Percentiles rank a stretch among this genome's conserved stretches.
These are phyloP conservation scores for Brasilioporus rufonigricans DNA, from an alignment of 768 basidiomycete genomes.

Conservation along the genomic window DNA sequence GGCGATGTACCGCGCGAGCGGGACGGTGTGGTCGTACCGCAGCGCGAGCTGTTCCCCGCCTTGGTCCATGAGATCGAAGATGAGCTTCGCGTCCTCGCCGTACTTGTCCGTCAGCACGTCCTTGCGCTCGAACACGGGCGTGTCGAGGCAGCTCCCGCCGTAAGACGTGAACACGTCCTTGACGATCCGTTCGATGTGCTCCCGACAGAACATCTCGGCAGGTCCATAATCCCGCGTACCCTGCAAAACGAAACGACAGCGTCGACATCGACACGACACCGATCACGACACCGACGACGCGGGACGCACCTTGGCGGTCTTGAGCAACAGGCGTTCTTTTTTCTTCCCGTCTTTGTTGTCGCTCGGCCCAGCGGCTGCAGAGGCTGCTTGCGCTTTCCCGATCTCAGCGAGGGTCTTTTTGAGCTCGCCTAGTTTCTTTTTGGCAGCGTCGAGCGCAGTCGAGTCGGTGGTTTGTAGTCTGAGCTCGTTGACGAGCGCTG, in stretches of 20 bases:
- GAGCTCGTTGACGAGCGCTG: constrained; percentile 58
- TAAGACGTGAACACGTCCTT: constrained; percentile 85
- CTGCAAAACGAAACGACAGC: constrained; percentile 45
- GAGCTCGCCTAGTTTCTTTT: constrained; percentile 68
- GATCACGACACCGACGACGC: background rate
- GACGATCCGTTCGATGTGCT: constrained; percentile 85
- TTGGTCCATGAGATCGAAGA: constrained; percentile 96
- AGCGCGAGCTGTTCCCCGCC: constrained; percentile 95
- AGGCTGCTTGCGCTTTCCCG: constrained; percentile 28
- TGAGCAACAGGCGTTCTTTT: constrained; percentile 72
- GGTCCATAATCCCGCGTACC: constrained; percentile 96
- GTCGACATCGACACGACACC: too few species aligned
- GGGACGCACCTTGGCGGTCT: constrained; percentile 83
- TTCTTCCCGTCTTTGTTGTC: constrained; percentile 54
- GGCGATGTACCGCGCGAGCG: constrained; percentile 91
- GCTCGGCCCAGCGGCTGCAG: constrained; percentile 31
- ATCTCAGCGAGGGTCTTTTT: constrained; percentile 54
- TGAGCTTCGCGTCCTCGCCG: constrained; percentile 95
- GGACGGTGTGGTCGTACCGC: constrained; percentile 96
- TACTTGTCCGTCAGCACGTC: constrained; percentile 96
- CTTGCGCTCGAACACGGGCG: constrained; percentile 97
- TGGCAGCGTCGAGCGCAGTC: constrained; percentile 53
- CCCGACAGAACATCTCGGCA: constrained; percentile 87
- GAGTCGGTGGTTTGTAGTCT: constrained; percentile 53
- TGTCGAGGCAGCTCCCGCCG: constrained; percentile 92